Evolutionary conservation across 495 filamentous ascomycete genomes (phyloP).

Genomic region (Hapsidospora chrysogenum): DNA sequence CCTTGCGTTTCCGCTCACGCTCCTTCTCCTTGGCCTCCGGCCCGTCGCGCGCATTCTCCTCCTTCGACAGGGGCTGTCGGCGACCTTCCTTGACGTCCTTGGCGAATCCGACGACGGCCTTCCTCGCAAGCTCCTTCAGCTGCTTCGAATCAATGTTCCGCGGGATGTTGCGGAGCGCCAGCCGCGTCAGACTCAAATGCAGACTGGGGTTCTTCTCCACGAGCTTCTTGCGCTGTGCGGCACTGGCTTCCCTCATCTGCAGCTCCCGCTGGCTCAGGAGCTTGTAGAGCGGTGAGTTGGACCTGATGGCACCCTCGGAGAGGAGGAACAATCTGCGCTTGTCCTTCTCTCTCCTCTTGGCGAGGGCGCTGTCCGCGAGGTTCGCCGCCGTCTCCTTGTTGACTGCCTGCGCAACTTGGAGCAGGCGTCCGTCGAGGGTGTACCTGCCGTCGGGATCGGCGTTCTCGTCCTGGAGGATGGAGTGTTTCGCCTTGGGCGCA

Average conservation of each 20-base stretch:
- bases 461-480: slow-evolving; percentile 67
- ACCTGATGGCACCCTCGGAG: slow-evolving; percentile 64
- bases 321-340: slow-evolving; percentile 87
- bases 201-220: slow-evolving; percentile 81
- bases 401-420: slow-evolving; percentile 74
- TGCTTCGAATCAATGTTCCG: slow-evolving; percentile 70
- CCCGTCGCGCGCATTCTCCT: slow-evolving; percentile 64
- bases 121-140: slow-evolving; percentile 75
- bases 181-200: slow-evolving; percentile 76
- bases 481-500: slow-evolving; percentile 37
- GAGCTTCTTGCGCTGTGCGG: slow-evolving; percentile 73
- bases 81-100: slow-evolving; percentile 62
- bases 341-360: slow-evolving; percentile 57
- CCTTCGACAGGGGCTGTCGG: slow-evolving; percentile 65
- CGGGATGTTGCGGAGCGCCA: slow-evolving; percentile 89
- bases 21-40: slow-evolving; percentile 69
- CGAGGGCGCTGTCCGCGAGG: slow-evolving; percentile 47
- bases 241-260: slow-evolving; percentile 73
- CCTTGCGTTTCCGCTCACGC: slow-evolving; percentile 54
- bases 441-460: slow-evolving; percentile 65
- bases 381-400: slow-evolving; percentile 58
- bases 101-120: slow-evolving; percentile 86
- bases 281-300: slow-evolving; percentile 54
- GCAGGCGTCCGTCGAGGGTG: slow-evolving; percentile 73
- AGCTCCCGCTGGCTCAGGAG: slow-evolving; percentile 64